Evolutionary conservation across 1,139 yeast species (phyloP).

Genomic region (Sugiyamaella castrensis): DNA sequence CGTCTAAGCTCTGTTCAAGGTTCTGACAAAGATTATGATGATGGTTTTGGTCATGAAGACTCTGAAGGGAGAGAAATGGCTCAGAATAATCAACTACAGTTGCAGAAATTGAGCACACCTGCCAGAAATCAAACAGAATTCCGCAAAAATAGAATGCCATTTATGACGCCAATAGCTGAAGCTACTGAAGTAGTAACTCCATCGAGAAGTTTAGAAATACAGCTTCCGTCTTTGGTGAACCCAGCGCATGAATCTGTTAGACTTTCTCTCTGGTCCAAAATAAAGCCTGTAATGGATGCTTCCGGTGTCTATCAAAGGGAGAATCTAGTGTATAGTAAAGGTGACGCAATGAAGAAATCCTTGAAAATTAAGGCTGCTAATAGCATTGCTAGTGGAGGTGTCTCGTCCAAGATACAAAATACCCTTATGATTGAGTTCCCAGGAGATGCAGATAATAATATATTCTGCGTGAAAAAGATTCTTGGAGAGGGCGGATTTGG

Average conservation of each 20-base stretch:
- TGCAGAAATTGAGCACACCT: constrained; percentile 4
- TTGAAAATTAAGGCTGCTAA: constrained; percentile 11
- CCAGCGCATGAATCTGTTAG: constrained; percentile 14
- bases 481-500: constrained; percentile 84
- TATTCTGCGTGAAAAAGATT: constrained; percentile 41
- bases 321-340: constrained; percentile 28
- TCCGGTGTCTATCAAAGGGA: constrained; percentile 34
- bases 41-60: constrained; percentile 4
- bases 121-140: background rate
- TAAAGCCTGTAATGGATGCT: constrained; percentile 13
- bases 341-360: constrained; percentile 15
- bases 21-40: constrained; percentile 6
- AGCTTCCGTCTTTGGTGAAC: constrained; percentile 12
- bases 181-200: constrained; percentile 31
- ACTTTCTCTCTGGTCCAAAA: constrained; percentile 10
- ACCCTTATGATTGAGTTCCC: constrained; percentile 22
- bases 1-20: constrained; percentile 1
- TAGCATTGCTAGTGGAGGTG: too few species aligned
- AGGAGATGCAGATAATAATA: constrained; percentile 7
- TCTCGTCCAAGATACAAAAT: background rate
- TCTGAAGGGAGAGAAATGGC: constrained; percentile 1
- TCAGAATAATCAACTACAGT: background rate
- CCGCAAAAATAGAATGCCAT: constrained; percentile 17
- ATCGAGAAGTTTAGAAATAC: constrained; percentile 11
- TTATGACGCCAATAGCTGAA: constrained; percentile 38